phyloP scores from a whole-genome alignment of 2,329 filamentous ascomycete species.

The Colletotrichum lindemuthianum region DNA sequence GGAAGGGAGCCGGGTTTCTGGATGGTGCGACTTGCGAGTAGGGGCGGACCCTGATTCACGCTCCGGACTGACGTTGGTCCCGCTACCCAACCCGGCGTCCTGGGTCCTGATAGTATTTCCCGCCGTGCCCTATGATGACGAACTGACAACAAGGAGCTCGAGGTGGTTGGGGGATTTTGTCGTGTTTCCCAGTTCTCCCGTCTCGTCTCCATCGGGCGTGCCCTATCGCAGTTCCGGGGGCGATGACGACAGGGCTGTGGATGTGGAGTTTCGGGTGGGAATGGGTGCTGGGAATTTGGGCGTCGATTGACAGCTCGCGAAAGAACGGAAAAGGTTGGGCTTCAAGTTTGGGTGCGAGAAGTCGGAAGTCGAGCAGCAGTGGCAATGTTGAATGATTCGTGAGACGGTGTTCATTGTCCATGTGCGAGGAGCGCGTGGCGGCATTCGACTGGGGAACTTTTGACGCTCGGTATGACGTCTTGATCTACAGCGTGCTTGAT shows the following conservation, averaged over 20 bases:
- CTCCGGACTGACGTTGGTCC: not conserved
- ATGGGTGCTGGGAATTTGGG: not conserved
- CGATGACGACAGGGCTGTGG: slow-evolving; percentile 1
- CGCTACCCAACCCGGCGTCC: not conserved
- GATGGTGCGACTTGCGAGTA: slow-evolving; percentile 1
- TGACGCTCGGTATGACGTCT: slow-evolving; percentile 10
- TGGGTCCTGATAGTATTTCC: not conserved
- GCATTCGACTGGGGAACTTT: not conserved
- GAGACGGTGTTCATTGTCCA: too few relatives aligned
- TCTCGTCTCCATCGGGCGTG: too few relatives aligned
- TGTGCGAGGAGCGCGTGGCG: too few relatives aligned
- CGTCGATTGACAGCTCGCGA: not conserved
- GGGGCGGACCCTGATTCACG: slow-evolving; percentile 22
- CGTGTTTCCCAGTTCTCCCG: too few relatives aligned
- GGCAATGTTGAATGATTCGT: too few relatives aligned
- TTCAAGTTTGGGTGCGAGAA: too few relatives aligned
- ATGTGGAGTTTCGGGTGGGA: slow-evolving; percentile 1
- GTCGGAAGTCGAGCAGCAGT: too few relatives aligned
- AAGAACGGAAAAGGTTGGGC: too few relatives aligned
- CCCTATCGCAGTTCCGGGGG: slow-evolving; percentile 5
- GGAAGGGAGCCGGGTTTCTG: too few relatives aligned
- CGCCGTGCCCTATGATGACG: not conserved
- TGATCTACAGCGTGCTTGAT: not conserved
- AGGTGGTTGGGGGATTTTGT: too few relatives aligned
- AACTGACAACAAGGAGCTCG: too few relatives aligned